Percentiles rank a stretch among this genome's conserved stretches.
Conservation (phyloP, 1,284 basidiomycete genomes). For the Pseudozyma flocculosa region DNA sequence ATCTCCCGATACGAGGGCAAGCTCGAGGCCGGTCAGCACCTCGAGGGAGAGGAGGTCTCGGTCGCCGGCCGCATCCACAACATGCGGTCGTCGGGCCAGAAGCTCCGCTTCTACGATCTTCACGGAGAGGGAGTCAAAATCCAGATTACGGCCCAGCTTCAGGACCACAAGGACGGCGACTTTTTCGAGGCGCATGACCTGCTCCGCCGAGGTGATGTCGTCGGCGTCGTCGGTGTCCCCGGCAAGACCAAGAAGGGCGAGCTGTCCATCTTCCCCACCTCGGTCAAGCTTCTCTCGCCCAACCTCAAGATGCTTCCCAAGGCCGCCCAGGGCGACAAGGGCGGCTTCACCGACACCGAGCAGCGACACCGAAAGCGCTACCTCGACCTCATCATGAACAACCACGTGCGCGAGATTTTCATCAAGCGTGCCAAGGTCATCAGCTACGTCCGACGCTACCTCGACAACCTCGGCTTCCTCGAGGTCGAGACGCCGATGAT, state of each 20-base stretch:
- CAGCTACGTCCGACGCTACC: constrained; percentile 73
- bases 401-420: constrained; percentile 86
- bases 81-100: constrained; percentile 78
- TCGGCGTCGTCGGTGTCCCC: constrained; percentile 85
- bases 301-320: constrained; percentile 87
- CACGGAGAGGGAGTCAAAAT: constrained; percentile 89
- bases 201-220: constrained; percentile 92
- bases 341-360: constrained; percentile 75
- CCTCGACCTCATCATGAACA: constrained; percentile 95
- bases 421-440: constrained; percentile 69
- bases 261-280: constrained; percentile 80
- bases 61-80: constrained; percentile 90
- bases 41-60: constrained; percentile 60
- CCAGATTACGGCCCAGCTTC: constrained; percentile 89
- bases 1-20: constrained; percentile 72
- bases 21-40: constrained; percentile 47
- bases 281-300: constrained; percentile 86
- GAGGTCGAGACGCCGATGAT: constrained; percentile 99
- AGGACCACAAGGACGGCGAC: constrained; percentile 64
- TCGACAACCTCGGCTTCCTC: constrained; percentile 91
- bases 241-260: constrained; percentile 95
- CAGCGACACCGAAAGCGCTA: constrained; percentile 98
- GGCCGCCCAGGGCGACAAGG: constrained; percentile 62
- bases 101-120: constrained; percentile 92
- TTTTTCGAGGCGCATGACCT: constrained; percentile 78